A percentile compares a stretch with the other conserved stretches of the same genome.
Conservation (phyloP, 2,329 filamentous ascomycete genomes). For the Thelonectria olida region DNA sequence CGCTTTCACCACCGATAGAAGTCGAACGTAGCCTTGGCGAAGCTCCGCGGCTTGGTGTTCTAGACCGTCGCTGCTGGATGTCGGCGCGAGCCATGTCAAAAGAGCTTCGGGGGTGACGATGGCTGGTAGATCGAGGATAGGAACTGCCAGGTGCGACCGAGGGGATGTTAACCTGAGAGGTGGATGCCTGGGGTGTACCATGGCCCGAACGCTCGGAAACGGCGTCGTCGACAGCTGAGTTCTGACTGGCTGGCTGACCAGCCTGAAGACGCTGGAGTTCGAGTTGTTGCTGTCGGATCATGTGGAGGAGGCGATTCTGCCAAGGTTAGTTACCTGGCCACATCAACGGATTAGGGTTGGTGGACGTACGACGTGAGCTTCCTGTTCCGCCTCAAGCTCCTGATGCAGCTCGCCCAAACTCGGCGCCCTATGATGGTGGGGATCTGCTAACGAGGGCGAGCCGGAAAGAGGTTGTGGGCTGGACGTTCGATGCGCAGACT, state of each 20-base stretch:
- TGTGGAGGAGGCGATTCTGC: slow-evolving; percentile 78
- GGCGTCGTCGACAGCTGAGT: slow-evolving; percentile 59
- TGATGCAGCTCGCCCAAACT: slow-evolving; percentile 82
- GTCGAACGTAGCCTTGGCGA: slow-evolving; percentile 66
- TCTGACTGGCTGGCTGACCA: slow-evolving; percentile 47
- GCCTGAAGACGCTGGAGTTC: slow-evolving; percentile 71
- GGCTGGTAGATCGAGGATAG: slow-evolving; percentile 60
- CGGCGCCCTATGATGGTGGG: slow-evolving; percentile 72
- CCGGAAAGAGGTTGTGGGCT: slow-evolving; percentile 58
- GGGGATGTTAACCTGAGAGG: slow-evolving; percentile 45
- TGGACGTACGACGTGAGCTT: slow-evolving; percentile 74
- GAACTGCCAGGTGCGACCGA: slow-evolving; percentile 50
- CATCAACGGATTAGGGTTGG: background rate
- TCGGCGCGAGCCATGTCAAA: slow-evolving; percentile 67
- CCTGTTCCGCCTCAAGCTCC: slow-evolving; percentile 81
- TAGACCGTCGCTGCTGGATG: slow-evolving; percentile 64
- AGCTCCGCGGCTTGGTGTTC: slow-evolving; percentile 66
- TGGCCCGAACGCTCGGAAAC: slow-evolving; percentile 56
- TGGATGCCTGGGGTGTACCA: slow-evolving; percentile 46
- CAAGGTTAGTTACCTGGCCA: slow-evolving; percentile 21
- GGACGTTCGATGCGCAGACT: slow-evolving; percentile 39
- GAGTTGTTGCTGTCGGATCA: slow-evolving; percentile 80
- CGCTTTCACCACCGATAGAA: slow-evolving; percentile 67
- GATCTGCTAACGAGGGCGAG: slow-evolving; percentile 60
- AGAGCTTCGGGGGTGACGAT: slow-evolving; percentile 63